A percentile compares a stretch with the other conserved stretches of the same genome.
phyloP scores from a whole-genome alignment of 1,139 yeast genomes.

The Yamadazyma sp. region DNA sequence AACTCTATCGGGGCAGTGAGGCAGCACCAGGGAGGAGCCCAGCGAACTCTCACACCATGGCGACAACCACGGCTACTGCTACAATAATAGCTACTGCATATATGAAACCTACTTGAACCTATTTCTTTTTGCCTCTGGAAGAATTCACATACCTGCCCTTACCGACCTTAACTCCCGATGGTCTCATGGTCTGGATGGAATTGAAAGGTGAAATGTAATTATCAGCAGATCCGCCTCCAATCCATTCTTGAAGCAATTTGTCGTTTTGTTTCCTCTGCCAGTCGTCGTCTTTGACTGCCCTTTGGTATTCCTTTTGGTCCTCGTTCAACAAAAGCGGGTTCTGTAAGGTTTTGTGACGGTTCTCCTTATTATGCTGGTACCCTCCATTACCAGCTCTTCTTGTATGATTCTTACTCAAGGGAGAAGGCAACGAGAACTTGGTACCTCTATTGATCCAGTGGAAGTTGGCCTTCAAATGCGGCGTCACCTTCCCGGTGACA shows the following conservation, averaged over 20 bases:
- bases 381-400: constrained; percentile 72
- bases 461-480: constrained; percentile 89
- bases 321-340: constrained; percentile 70
- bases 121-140: constrained; percentile 22
- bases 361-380: constrained; percentile 63
- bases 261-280: constrained; percentile 89
- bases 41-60: no score
- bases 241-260: constrained; percentile 81
- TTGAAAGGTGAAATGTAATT: constrained; percentile 87
- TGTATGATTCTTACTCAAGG: constrained; percentile 63
- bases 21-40: no score
- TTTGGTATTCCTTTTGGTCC: constrained; percentile 91
- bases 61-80: no score
- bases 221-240: constrained; percentile 94
- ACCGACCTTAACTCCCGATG: constrained; percentile 77
- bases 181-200: constrained; percentile 59
- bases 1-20: background rate
- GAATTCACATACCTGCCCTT: constrained; percentile 80
- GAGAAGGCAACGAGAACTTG: constrained; percentile 70
- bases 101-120: background rate
- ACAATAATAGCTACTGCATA: background rate
- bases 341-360: constrained; percentile 52
- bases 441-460: constrained; percentile 94
- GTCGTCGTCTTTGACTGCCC: constrained; percentile 81
- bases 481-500: constrained; percentile 76